Base-by-base conservation (phyloP, 2,329 filamentous ascomycete genomes). In the Parascedosporium putredinis region DNA sequence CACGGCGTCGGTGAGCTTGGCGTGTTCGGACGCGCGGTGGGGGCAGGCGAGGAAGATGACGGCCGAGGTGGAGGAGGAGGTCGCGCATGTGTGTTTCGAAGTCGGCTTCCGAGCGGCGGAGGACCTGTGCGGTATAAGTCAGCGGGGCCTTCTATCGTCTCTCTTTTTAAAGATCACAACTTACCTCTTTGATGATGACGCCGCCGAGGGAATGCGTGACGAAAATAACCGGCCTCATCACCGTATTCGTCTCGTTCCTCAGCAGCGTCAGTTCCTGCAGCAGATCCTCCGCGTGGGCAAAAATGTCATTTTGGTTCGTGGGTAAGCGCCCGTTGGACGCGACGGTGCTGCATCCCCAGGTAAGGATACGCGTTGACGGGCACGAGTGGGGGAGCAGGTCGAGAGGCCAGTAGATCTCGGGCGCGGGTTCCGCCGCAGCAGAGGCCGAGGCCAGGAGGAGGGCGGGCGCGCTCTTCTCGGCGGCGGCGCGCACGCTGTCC, bases 141-240 rank as follows among this genome's bases (percentile, higher is more conserved):
- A 7, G n/a, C 10, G 36, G 22, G 18, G 10, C n/a, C 43, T 4
- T 40, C 29, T 4, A 5, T 20, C 4, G 18, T 16, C 16, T 4
- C 38, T 14, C 10, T 14, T n/a, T 4, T 25, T 3, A n/a, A n/a
- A n/a, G n/a, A n/a, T n/a, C n/a, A 6, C 18, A 23, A 14, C 33
- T 14, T 22, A 64, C 61, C 57, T 65, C 62, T 46, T 65, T 65
- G 12, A 65, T 55, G 3, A 65, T 25, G 3, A 65, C 43, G 9
- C 62, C 62, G 1, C 62, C 62, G 0, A 61, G 59, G 1, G 60
- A 60, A 36, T 64, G 61, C 1, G 61, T 56, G 2, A 65, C 52
- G 9, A 64, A 59, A 1, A 64, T 51, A 5, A 65, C 50, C 7
- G 60, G 57, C 1, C 61, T 51, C 1, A 51, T 48, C 1, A 18